Evolutionary conservation across 805 yeast genomes (phyloP), one percentile per base, ranked within the genome.

Genomic region (Hanseniaspora osmophila): DNA sequence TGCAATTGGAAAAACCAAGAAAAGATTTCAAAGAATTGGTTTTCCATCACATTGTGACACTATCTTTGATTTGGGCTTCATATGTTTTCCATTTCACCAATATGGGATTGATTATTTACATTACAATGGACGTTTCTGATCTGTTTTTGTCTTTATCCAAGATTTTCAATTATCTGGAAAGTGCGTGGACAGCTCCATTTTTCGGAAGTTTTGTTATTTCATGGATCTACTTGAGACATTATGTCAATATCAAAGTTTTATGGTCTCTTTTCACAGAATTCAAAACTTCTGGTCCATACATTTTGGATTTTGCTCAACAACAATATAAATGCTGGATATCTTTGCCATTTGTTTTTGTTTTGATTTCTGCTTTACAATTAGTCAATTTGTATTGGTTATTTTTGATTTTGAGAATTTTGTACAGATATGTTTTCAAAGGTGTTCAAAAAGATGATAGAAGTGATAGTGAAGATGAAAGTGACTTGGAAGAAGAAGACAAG

Each of bases 321-420:
- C 96, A 92, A 63, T 92, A 90, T 69, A 92, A 92, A 65, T 92
- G 97, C 66, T 86, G 86, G 82, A 84, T 92, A 52, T 81, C 97
- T 19, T 94, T 85, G 66, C 84, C 85, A 45, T 87, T 92, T 60
- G 88, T 90, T 2, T 88, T 92, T 57, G 62, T 65, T 18, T 73
- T 92, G 57, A 73, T 92, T 49, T 68, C 73, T 44, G 88, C 92
- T 1, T 71, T 92, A 51, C 97, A 92, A 62, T 55, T 85, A 46
- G 86, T 92, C 47, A 92, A 92, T 59, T 54, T 75, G 17, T 92
- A 84, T 66, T 92, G 98, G 98, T 71, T 88, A 48, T 77, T 74
- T 54, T 70, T 90, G 55, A 84, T 92, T 50, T 52, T 84, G 44
- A 77, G 96, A 61, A 83, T 92, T 54, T 70, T 80, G 33, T 77